Base-by-base conservation (phyloP, 2,329 filamentous ascomycete species). In the Fonsecaea nubica region DNA sequence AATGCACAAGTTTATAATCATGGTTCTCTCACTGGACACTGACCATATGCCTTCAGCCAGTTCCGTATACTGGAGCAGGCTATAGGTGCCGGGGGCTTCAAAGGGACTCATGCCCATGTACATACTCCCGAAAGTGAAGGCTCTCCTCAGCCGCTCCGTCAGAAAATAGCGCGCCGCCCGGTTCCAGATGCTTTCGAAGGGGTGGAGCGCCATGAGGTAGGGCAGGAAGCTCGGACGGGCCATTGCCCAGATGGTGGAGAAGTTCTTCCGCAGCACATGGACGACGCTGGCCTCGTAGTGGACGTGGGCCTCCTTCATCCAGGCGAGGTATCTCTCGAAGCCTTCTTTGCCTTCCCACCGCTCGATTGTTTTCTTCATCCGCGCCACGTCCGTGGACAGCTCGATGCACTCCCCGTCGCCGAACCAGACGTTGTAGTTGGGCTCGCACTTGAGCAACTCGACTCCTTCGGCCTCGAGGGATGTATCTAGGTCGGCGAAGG, bases 51-150 rank as follows among this genome's bases (percentile, higher is more conserved):
- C 90, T 78, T 93, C 89, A 0, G 88, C 87, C 36, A 92, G 78
- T 78, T 92, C 90, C 0, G 90, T 90, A 75, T 92, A 92, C 77
- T 92, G 90, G 59, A 92, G 79, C 66, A 92, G 76, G 57, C 85
- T 89, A 77, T 92, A 92, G 1, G 90, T 92, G 3, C 87, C 89
- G 0, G 90, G 90, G 0, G 90, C 90, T 74, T 91, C 89, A 74
- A 90, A 92, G 0, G 90, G 90, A 62, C 84, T 88, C 90, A 92
- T 92, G 0, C 90, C 90, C 87, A 92, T 90, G 74, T 93, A 92
- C 90, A 92, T 93, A 72, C 88, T 92, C 25, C 87, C 89, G 77
- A 92, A 92, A 0, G 90, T 92, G 70, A 92, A 92, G 0, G 90
- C 89, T 32, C 89, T 80, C 67, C 90, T 81, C 72, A 92, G 74